Percentiles rank a stretch among this genome's conserved stretches.
Evolutionary conservation across 2,329 filamentous ascomycete genomes (phyloP).

Genomic region (Calonectria ilicicola): DNA sequence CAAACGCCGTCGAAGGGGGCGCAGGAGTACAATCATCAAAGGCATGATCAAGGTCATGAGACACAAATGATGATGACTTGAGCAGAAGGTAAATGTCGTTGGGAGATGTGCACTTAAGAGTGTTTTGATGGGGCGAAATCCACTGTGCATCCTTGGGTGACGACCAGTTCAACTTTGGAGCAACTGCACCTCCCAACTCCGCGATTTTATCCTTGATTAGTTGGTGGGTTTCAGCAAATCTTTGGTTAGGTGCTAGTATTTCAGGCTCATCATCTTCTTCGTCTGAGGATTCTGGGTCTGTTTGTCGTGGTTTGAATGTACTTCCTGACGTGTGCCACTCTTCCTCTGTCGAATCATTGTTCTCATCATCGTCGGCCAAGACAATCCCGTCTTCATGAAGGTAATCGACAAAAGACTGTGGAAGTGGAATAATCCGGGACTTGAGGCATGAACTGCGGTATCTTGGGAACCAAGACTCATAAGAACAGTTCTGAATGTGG

Average conservation of each 20-base stretch:
- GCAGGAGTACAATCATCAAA: constrained; percentile 76
- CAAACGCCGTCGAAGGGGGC: constrained; percentile 62
- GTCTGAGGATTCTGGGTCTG: constrained; percentile 58
- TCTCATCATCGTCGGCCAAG: constrained; percentile 75
- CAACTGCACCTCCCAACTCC: constrained; percentile 86
- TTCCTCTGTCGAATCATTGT: constrained; percentile 68
- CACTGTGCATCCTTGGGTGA: constrained; percentile 95
- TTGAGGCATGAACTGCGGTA: constrained; percentile 87
- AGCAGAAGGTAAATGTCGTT: constrained; percentile 95
- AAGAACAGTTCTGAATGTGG: constrained; percentile 95
- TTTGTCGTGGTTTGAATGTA: constrained; percentile 47
- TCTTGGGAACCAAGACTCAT: constrained; percentile 89
- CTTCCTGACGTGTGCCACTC: constrained; percentile 56
- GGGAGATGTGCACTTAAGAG: constrained; percentile 87
- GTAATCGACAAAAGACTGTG: constrained; percentile 82
- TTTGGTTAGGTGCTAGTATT: constrained; percentile 62
- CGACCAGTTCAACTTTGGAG: constrained; percentile 97
- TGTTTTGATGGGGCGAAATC: constrained; percentile 87
- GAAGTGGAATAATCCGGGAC: constrained; percentile 84
- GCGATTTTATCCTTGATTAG: constrained; percentile 81
- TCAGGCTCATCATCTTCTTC: constrained; percentile 59
- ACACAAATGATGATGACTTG: constrained; percentile 95
- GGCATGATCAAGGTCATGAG: constrained; percentile 92
- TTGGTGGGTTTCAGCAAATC: constrained; percentile 80
- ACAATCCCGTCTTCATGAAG: constrained; percentile 93